Percentiles rank a stretch among this genome's conserved stretches.
Conservation (phyloP, 2,329 filamentous ascomycete genomes). For the Cladobotryum protrusum region DNA sequence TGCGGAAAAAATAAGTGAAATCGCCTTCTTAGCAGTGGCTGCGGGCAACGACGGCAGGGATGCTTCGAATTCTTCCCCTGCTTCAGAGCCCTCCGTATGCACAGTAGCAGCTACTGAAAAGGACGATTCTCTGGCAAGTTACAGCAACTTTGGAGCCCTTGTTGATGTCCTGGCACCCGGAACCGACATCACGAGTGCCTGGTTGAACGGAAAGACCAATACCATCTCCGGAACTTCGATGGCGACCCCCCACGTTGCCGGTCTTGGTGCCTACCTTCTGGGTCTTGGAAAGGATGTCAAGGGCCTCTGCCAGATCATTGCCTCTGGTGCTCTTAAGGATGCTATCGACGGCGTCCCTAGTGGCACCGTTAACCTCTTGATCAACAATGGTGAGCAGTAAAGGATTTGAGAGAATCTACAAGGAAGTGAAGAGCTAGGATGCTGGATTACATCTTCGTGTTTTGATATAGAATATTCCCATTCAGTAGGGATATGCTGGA, state of each 20-base stretch:
- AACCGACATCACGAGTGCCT: conserved; percentile 41
- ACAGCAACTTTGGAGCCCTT: conserved; percentile 46
- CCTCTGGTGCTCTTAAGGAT: conserved; percentile 28
- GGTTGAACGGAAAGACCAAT: conserved; percentile 33
- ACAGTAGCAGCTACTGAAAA: conserved; percentile 45
- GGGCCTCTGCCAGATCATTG: conserved; percentile 22
- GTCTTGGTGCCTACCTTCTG: conserved; percentile 39
- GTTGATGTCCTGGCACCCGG: conserved; percentile 50
- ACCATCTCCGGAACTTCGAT: conserved; percentile 42
- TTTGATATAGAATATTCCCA: too few relatives aligned
- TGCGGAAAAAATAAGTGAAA: conserved; percentile 40
- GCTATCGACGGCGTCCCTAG: conserved; percentile 25
- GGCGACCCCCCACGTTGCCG: conserved; percentile 37
- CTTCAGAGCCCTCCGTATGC: conserved; percentile 41
- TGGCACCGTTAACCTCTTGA: conserved; percentile 36
- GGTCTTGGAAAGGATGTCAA: conserved; percentile 28
- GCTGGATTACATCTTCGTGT: too few relatives aligned
- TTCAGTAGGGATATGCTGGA: too few relatives aligned
- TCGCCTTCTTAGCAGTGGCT: conserved; percentile 49
- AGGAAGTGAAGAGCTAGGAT: too few relatives aligned
- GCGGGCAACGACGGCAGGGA: conserved; percentile 47
- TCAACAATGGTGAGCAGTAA: conserved; percentile 34
- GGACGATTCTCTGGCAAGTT: conserved; percentile 36
- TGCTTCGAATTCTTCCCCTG: conserved; percentile 40
- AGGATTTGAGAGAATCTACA: too few relatives aligned